Evolutionary conservation across 2,329 filamentous ascomycete genomes (phyloP).

Genomic region (Aulographum hederae): DNA sequence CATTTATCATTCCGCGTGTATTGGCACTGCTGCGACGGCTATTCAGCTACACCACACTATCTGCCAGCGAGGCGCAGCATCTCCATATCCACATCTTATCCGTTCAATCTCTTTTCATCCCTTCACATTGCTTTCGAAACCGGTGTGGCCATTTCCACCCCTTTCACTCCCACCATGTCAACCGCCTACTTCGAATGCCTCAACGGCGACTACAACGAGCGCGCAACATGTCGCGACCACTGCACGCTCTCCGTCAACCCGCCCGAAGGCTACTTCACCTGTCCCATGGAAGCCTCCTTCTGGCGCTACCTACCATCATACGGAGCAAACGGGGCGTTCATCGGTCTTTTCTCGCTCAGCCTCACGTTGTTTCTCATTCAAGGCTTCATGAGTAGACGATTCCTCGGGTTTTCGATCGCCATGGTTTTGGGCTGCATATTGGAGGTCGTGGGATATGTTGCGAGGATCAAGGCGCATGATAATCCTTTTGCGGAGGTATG

Average conservation of each 20-base stretch:
- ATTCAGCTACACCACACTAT: too few species aligned
- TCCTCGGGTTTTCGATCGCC: constrained; percentile 23
- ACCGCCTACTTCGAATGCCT: too few species aligned
- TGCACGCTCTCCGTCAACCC: constrained; percentile 19
- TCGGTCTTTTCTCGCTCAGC: constrained; percentile 24
- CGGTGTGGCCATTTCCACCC: too few species aligned
- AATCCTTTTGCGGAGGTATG: constrained; percentile 35
- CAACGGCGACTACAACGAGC: constrained; percentile 9
- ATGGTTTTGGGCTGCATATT: constrained; percentile 38
- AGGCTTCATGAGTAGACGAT: constrained; percentile 17
- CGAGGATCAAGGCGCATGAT: constrained; percentile 36
- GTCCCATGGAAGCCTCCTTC: constrained; percentile 20
- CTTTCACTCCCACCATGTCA: too few species aligned
- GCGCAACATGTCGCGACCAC: constrained; percentile 10
- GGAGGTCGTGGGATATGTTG: constrained; percentile 45
- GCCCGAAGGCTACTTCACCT: too few species aligned
- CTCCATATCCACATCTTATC: too few species aligned
- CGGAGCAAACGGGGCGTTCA: constrained; percentile 21
- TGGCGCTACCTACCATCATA: constrained; percentile 26
- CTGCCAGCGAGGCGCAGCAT: too few species aligned
- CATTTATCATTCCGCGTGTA: too few species aligned
- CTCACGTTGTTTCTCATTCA: constrained; percentile 19
- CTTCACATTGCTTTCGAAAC: too few species aligned
- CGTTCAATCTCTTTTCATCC: too few species aligned
- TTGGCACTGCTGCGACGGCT: too few species aligned